Percentiles rank a stretch among this genome's conserved stretches.
These are phyloP conservation scores for Macrolepiota fuliginosa DNA, from an alignment of 768 basidiomycete genomes.

Conservation along the genomic window DNA sequence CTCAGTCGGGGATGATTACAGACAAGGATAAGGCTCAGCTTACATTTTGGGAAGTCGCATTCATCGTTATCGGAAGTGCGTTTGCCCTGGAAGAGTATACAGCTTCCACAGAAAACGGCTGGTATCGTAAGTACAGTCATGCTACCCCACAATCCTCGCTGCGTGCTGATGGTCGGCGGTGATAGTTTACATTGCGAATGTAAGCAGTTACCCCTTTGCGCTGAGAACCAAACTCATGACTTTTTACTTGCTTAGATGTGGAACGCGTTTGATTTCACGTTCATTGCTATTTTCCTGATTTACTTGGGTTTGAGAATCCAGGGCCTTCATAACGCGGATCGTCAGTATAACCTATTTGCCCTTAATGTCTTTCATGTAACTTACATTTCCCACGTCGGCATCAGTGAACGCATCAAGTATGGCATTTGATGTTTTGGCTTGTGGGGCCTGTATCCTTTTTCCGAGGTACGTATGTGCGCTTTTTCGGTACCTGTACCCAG, in stretches of 20 bases:
- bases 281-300: constrained; percentile 64
- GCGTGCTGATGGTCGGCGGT: constrained; percentile 1
- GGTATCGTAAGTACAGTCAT: constrained; percentile 61
- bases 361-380: neutral
- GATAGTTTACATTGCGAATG: constrained; percentile 84
- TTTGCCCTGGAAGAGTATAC: constrained; percentile 89
- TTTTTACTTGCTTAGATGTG: constrained; percentile 56
- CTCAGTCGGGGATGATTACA: constrained; percentile 24
- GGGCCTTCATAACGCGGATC: constrained; percentile 53
- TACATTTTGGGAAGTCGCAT: constrained; percentile 65
- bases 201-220: constrained; percentile 23
- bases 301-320: constrained; percentile 66
- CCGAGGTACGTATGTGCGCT: constrained; percentile 51
- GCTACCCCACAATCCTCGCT: neutral
- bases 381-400: neutral
- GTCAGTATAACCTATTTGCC: constrained; percentile 32
- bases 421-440: constrained; percentile 82
- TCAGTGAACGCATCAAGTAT: constrained; percentile 51
- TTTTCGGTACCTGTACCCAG: neutral
- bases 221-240: constrained; percentile 1
- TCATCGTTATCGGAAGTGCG: constrained; percentile 73
- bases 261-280: constrained; percentile 86
- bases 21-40: constrained; percentile 53
- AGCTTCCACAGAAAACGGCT: constrained; percentile 82
- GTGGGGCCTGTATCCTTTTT: constrained; percentile 82